Evolutionary conservation across 805 yeast species (phyloP), one percentile per base, ranked within the genome.

Genomic region (Candida palmyrensis): DNA sequence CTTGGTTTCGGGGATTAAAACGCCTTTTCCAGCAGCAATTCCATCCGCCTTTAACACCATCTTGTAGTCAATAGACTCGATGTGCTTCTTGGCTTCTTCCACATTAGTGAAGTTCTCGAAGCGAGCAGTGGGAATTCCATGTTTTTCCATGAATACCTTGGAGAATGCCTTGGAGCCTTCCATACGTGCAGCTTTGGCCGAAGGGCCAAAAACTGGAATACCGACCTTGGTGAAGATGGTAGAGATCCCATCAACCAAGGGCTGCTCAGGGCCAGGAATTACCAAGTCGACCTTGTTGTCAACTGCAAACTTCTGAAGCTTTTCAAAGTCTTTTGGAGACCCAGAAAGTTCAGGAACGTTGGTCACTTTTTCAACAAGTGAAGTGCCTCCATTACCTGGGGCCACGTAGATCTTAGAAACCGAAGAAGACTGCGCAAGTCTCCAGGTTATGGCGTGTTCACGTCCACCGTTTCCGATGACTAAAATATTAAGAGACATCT

Each of bases 211-310:
- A 12, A 89, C 96, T 18, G 96, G 94, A 44, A 92, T 80, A 43
- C 98, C 98, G 32, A 82, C 82, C 38, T 75, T 77, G 41, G 75
- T 65, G 69, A 92, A 88, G 34, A 66, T 66, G 12, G 79, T 58
- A 18, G 89, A 58, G 40, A 92, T 78, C 32, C 99, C 99, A 51
- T 92, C 97, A 20, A 94, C 97, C 41, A 94, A 70, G 23, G 98
- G 97, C 63, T 88, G 96, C 62, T 92, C 99, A n/a, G 99, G 99
- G 21, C 99, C 99, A 23, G 98, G 97, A 27, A 92, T 70, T 4
- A 87, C 97, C 36, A 92, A 67, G 32, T 68, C 73, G 34, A 92
- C 72, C 4, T 73, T 48, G 35, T 89, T 66, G 18, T 74, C 74
- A 11, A 68, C 54, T 5, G 97, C 96, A 59, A 89, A 89, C 38